These are phyloP conservation scores for Limnanthes douglasii DNA, from an alignment of 345 rosid species.

Conservation along the genomic window DNA sequence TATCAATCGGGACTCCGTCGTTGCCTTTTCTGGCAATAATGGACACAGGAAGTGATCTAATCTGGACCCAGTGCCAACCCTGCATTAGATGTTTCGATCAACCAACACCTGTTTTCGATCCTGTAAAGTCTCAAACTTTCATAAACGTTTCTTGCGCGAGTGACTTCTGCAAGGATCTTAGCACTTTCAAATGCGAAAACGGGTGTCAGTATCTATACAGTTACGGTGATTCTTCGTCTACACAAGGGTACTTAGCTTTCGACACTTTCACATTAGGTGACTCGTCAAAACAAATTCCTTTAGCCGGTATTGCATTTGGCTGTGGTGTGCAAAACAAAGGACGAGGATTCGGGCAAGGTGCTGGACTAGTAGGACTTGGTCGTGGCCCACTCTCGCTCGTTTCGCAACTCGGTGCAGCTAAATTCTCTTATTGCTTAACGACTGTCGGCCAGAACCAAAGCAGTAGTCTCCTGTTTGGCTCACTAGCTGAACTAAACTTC, in stretches of 20 bases:
- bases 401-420: not conserved
- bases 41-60: not conserved
- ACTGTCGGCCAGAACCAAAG: not conserved
- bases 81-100: not conserved
- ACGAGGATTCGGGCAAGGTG: not conserved
- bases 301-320: not conserved
- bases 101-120: not conserved
- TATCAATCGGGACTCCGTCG: not conserved
- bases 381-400: not conserved
- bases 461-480: not conserved
- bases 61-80: not conserved
- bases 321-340: not conserved
- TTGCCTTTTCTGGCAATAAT: not conserved
- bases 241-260: not conserved
- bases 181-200: not conserved
- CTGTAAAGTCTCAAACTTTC: not conserved
- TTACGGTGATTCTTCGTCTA: not conserved
- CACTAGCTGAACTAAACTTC: not conserved
- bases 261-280: not conserved
- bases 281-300: not conserved
- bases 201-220: not conserved
- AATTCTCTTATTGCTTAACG: not conserved
- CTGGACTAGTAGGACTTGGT: not conserved
- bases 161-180: not conserved
- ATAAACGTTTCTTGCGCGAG: not conserved